Evolutionary conservation across 345 rosid species (phyloP), one percentile per base, ranked within the genome.

Genomic region (Heritiera fomes): DNA sequence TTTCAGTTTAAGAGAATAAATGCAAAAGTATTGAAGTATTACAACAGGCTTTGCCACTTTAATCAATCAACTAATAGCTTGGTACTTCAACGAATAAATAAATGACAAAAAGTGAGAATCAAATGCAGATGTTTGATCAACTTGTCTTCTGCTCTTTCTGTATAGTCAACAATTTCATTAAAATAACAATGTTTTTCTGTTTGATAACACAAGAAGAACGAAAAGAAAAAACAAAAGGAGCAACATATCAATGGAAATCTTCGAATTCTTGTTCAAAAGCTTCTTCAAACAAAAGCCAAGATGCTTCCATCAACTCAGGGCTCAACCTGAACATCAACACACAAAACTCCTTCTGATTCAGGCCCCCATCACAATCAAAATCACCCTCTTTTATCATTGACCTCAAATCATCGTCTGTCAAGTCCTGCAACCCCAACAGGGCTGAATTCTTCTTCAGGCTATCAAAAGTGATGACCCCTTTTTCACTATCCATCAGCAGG

Each of bases 381-480:
- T 90, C 92, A n/a, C 92, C 94, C 84, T 87, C 92, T 67, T 77
- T 80, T 71, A 95, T 65, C 98, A 93, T 91, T 15, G 71, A 81
- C 68, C 85, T 80, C 0, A 93, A 84, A 52, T 95, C 98, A 20
- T 88, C 95, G 80, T 93, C 95, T 30, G 91, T 87, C 84, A 91
- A 77, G 75, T 88, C 95, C 60, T 88, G 93, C 58, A 94, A 84
- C 2, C 97, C 97, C 73, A 94, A 68, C 9, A 90, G 75, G 6
- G 88, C 85, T 30, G 94, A 79, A 81, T 93, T 95, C 77, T 74
- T 78, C 78, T 89, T 87, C 17, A 94, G 70, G 79, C 98, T 94
- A 12, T 90, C 97, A 56, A 89, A 87, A 38, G 97, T 94, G 81
- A 93, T 91, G 73, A 91, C 88, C 55, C 90, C 95, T 73, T 84